Evolutionary conservation across 176 grass and related monocot species (phyloP).

Genomic region (Phragmites australis): DNA sequence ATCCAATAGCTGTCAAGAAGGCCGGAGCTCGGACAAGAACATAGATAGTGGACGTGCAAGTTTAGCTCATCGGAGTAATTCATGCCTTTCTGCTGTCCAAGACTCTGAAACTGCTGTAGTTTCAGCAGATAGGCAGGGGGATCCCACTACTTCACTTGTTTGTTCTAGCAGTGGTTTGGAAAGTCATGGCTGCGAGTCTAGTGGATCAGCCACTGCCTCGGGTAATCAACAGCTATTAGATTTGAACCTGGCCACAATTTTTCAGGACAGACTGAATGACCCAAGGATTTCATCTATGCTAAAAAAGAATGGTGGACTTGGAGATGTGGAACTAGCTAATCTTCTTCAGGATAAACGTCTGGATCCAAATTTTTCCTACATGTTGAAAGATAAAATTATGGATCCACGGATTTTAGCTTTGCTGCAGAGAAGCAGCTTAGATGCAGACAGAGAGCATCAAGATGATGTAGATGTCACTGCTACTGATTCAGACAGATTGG

Average conservation of each 20-base stretch:
- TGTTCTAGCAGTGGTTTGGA: slow-evolving; percentile 78
- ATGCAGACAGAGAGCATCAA: slow-evolving; percentile 90
- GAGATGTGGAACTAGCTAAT: slow-evolving; percentile 86
- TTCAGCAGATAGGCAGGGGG: slow-evolving; percentile 55
- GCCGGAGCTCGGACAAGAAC: slow-evolving; percentile 69
- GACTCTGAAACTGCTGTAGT: slow-evolving; percentile 65
- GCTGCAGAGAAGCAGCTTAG: slow-evolving; percentile 95
- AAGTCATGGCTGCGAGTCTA: slow-evolving; percentile 70
- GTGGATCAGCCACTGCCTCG: slow-evolving; percentile 60
- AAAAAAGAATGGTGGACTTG: slow-evolving; percentile 79
- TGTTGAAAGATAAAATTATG: slow-evolving; percentile 96
- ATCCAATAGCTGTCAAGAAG: slow-evolving; percentile 97
- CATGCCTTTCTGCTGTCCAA: slow-evolving; percentile 86
- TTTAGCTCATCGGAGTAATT: slow-evolving; percentile 88
- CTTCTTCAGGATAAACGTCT: slow-evolving; percentile 96
- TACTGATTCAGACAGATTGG: slow-evolving; percentile 87
- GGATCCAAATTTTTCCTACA: slow-evolving; percentile 99
- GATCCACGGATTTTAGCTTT: slow-evolving; percentile 93
- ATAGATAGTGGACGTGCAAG: slow-evolving; percentile 72
- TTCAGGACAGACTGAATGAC: slow-evolving; percentile 93
- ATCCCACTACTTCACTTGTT: slow-evolving; percentile 55
- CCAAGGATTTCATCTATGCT: slow-evolving; percentile 96
- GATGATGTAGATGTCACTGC: slow-evolving; percentile 65
- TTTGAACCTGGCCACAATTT: slow-evolving; percentile 80
- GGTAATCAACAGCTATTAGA: slow-evolving; percentile 78